These are phyloP conservation scores for Hydrangea macrophylla DNA, from an alignment of 148 eudicot species.

Conservation along the genomic window DNA sequence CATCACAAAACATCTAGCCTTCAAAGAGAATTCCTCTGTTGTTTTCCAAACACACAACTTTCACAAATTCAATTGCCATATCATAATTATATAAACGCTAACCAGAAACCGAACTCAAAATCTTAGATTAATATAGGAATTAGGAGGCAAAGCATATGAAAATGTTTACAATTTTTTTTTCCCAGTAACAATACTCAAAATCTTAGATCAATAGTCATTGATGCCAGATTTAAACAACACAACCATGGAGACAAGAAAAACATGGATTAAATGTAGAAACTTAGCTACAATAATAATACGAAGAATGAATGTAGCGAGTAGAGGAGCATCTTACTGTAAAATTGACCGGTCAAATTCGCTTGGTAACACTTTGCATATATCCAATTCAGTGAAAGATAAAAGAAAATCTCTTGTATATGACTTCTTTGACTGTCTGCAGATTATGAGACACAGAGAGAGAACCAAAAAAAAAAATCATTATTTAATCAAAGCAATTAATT, in stretches of 20 bases:
- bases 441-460: neutral
- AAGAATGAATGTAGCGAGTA: neutral
- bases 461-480: neutral
- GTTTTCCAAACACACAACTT: too few relatives aligned
- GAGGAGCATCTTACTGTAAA: neutral
- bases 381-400: constrained; percentile 5
- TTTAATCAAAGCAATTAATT: neutral
- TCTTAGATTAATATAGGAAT: too few relatives aligned
- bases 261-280: neutral
- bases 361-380: constrained; percentile 1
- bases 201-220: neutral
- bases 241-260: neutral
- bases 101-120: too few relatives aligned
- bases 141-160: too few relatives aligned
- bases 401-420: constrained; percentile 10
- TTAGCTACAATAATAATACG: neutral
- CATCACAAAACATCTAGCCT: neutral
- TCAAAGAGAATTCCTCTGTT: too few relatives aligned
- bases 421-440: neutral
- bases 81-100: too few relatives aligned
- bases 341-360: neutral
- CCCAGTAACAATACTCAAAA: neutral
- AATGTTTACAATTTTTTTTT: too few relatives aligned
- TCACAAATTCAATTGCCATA: too few relatives aligned
- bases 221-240: neutral